Evolutionary conservation across 768 basidiomycete genomes (phyloP), one percentile per base, ranked within the genome.

Genomic region (Multifurca ochricompacta): DNA sequence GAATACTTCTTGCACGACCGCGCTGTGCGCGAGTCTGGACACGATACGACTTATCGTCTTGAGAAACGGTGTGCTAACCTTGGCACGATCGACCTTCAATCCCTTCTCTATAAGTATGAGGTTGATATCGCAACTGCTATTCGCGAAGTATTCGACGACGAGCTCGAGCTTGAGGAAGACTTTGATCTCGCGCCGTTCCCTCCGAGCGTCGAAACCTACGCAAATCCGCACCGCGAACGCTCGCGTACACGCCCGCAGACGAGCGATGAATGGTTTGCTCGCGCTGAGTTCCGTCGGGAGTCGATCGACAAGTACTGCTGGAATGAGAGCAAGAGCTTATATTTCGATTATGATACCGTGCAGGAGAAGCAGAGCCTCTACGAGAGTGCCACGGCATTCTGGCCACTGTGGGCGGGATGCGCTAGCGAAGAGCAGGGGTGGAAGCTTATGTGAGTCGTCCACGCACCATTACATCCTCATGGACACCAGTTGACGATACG

Each of bases 1-100:
- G 95, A 94, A 64, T 99, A 97, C 74, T 97, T 99, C 76, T 68
- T 95, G 58, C 95, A 96, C 69, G 95, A 97, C 67, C 91, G 95
- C 54, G 81, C 92, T 9, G 94, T 99, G 28, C 87, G 95, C 48
- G 95, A 99, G 73, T 91, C 88, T 8, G 93, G 95, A 35, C 93
- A 95, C 68, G 93, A 95, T 68, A 95, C 93, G 47, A 90, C 91
- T 3, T 99, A 99, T 69, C 83, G 95, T 13, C 91, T 99, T 67
- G 95, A 99, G 75, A 93, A 94, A 73, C 87, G 91, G 16, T 97
- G 93, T 65, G 95, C 93, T 18, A 95, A 97, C 71, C 81, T 99
- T 37, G 95, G 85, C 5, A 99, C 95, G 7, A 88, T 98, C 66
- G 95, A 99, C 68, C 73, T 99, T 60, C 94, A 97, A 73, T 82